Evolutionary conservation across 169 alveolate genomes (phyloP).

Genomic region (Cryptosporidium parvum): DNA sequence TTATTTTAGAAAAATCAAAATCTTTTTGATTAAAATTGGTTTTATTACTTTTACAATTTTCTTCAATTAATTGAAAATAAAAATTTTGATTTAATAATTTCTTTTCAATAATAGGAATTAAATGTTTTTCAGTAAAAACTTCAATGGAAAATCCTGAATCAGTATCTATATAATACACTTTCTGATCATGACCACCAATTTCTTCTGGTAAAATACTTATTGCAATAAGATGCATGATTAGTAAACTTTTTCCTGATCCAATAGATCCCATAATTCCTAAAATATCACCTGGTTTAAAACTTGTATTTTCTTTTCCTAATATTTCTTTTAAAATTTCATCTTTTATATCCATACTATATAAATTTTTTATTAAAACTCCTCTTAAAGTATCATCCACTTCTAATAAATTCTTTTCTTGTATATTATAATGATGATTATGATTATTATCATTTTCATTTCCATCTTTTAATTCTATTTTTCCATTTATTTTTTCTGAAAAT

Average conservation of each 20-base stretch:
- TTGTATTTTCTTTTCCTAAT: constrained; percentile 19
- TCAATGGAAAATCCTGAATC: constrained; percentile 39
- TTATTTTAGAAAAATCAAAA: background rate
- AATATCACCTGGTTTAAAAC: constrained; percentile 47
- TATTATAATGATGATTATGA: background rate
- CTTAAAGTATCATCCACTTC: constrained; percentile 48
- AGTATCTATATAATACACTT: constrained; percentile 35
- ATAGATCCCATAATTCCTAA: constrained; percentile 34
- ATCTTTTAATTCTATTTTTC: background rate
- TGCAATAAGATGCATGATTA: constrained; percentile 22
- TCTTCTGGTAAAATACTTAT: constrained; percentile 36
- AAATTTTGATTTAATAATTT: background rate
- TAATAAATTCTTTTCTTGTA: background rate
- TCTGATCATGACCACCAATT: constrained; percentile 27
- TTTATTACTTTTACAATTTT: background rate
- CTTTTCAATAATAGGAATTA: constrained; percentile 46
- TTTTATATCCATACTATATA: constrained; percentile 27
- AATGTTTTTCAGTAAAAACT: constrained; percentile 41
- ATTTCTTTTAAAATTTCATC: constrained; percentile 40
- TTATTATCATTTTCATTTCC: background rate
- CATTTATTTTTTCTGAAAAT: background rate
- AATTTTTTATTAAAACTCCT: constrained; percentile 9
- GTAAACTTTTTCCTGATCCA: constrained; percentile 42
- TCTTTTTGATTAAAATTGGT: background rate
- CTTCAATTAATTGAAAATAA: background rate